Evolutionary conservation across 441 rosid species (phyloP).

Genomic region (Raphanus hybrid): DNA sequence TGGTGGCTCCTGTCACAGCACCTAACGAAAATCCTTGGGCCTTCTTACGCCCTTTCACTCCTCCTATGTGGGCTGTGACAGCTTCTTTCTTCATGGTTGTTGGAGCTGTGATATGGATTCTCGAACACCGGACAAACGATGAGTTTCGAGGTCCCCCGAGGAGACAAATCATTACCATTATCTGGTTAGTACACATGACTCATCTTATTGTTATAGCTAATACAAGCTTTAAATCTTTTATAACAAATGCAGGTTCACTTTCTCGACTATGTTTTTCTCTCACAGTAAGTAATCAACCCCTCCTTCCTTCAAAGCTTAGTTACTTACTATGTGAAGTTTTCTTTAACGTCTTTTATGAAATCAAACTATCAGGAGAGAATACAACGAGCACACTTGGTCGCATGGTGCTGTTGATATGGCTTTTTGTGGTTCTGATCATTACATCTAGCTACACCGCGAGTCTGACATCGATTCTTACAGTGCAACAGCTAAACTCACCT

Average conservation of each 20-base stretch:
- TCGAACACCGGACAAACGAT: slow-evolving; percentile 89
- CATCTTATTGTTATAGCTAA: slow-evolving; percentile 9
- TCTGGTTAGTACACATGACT: slow-evolving; percentile 65
- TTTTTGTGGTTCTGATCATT: slow-evolving; percentile 85
- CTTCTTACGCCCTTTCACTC: slow-evolving; percentile 82
- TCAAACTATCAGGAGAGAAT: slow-evolving; percentile 68
- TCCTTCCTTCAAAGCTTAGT: slow-evolving; percentile 8
- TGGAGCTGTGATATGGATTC: slow-evolving; percentile 90
- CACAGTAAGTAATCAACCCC: too few relatives aligned
- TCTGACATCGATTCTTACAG: slow-evolving; percentile 92
- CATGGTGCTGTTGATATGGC: slow-evolving; percentile 83
- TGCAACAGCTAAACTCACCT: slow-evolving; percentile 84
- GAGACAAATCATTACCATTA: slow-evolving; percentile 74
- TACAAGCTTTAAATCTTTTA: slow-evolving; percentile 1
- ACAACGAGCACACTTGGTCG: slow-evolving; percentile 88
- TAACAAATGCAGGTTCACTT: neutral
- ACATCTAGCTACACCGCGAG: slow-evolving; percentile 97
- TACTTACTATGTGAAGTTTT: neutral
- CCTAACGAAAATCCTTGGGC: slow-evolving; percentile 71
- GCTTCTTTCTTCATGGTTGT: slow-evolving; percentile 71
- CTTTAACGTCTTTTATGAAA: slow-evolving; percentile 27
- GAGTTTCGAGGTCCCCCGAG: slow-evolving; percentile 90
- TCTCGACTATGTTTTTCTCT: too few relatives aligned
- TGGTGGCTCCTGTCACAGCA: slow-evolving; percentile 82
- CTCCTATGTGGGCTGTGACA: slow-evolving; percentile 81